Evolutionary conservation across 2,329 filamentous ascomycete species (phyloP).

Genomic region (Alternaria viburni): DNA sequence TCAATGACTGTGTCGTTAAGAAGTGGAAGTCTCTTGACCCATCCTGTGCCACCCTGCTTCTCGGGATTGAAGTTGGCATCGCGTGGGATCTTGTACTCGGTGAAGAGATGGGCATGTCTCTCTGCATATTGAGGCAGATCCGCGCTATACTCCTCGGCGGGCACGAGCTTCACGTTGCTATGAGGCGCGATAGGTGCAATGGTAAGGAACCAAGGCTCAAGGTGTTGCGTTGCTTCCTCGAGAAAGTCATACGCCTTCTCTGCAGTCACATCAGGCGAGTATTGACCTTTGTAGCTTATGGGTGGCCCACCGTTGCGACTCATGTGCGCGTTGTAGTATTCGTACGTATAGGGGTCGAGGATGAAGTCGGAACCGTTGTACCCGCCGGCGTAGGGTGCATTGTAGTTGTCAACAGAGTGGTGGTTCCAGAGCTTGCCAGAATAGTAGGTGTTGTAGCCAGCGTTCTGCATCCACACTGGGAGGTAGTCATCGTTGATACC

Average conservation of each 20-base stretch:
- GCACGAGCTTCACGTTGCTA: conserved; percentile 36
- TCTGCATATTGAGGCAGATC: background rate
- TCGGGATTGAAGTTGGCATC: background rate
- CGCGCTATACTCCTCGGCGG: background rate
- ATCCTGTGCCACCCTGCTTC: background rate
- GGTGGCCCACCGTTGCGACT: conserved; percentile 65
- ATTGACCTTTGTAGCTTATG: conserved; percentile 60
- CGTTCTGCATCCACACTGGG: conserved; percentile 70
- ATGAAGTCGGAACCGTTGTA: conserved; percentile 66
- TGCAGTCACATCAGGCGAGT: conserved; percentile 65
- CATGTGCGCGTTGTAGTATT: conserved; percentile 69
- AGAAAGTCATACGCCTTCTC: conserved; percentile 66
- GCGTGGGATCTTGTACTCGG: background rate
- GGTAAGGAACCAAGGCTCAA: conserved; percentile 57
- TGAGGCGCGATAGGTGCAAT: conserved; percentile 71
- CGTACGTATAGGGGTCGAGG: conserved; percentile 65
- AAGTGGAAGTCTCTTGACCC: background rate
- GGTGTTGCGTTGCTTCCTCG: conserved; percentile 56
- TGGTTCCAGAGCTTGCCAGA: conserved; percentile 72
- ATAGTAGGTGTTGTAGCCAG: conserved; percentile 73
- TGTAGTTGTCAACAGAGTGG: conserved; percentile 65
- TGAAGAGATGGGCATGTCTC: background rate
- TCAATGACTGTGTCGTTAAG: background rate
- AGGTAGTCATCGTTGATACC: conserved; percentile 71
- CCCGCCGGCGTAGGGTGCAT: conserved; percentile 61